phyloP scores from a whole-genome alignment of 768 basidiomycete genomes.

The Sarcomyxa edulis region DNA sequence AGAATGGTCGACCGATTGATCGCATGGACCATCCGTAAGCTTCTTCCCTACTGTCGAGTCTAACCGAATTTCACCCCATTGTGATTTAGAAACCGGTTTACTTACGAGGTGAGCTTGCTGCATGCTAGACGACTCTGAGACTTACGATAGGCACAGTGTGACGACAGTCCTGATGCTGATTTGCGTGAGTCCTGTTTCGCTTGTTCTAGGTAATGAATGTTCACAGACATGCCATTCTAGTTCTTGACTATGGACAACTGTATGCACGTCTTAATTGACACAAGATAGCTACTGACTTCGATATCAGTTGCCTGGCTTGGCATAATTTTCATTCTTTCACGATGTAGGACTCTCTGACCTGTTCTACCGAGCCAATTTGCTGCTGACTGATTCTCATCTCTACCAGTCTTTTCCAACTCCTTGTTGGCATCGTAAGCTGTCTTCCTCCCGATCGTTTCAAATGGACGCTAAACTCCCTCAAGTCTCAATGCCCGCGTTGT shows the following conservation, averaged over 20 bases:
- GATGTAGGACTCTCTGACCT: too few species aligned
- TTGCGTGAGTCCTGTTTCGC: background rate
- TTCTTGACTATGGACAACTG: slow-evolving; percentile 7
- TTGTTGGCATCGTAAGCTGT: too few species aligned
- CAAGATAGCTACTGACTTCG: too few species aligned
- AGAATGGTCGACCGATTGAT: slow-evolving; percentile 8
- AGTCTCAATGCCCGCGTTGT: too few species aligned
- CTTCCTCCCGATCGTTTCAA: too few species aligned
- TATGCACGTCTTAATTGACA: background rate
- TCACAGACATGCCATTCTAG: slow-evolving; percentile 1
- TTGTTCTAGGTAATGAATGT: background rate
- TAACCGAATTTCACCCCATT: slow-evolving; percentile 1
- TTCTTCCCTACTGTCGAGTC: background rate
- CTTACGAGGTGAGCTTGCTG: slow-evolving; percentile 6
- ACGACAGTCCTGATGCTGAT: slow-evolving; percentile 4
- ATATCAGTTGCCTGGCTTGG: slow-evolving; percentile 5
- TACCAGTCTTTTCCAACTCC: too few species aligned
- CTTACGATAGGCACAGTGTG: too few species aligned
- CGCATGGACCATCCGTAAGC: slow-evolving; percentile 8
- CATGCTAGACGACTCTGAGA: background rate
- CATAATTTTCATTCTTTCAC: too few species aligned
- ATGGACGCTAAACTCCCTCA: too few species aligned
- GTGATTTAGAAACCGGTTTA: slow-evolving; percentile 8
- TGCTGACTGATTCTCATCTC: too few species aligned
- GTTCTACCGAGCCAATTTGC: too few species aligned